These are phyloP conservation scores for Coemansia sp. DNA, from an alignment of 192 early-diverging fungal species.

Conservation along the genomic window DNA sequence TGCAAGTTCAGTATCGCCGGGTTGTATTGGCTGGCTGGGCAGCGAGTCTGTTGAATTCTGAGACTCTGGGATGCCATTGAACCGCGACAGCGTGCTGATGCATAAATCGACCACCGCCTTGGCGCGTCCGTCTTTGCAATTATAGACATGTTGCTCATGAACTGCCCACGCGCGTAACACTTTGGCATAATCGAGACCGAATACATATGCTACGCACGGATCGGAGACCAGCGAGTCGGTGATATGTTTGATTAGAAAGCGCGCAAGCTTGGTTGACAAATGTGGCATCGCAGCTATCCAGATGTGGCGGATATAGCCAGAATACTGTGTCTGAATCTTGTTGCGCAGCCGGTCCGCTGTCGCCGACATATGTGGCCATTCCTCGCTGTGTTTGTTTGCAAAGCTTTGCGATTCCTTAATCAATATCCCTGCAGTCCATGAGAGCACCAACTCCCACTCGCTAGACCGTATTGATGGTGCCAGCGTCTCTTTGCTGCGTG, in stretches of 20 bases:
- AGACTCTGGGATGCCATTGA: conserved; percentile 23
- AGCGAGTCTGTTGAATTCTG: conserved; percentile 29
- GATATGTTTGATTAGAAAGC: conserved; percentile 37
- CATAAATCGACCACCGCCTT: conserved; percentile 32
- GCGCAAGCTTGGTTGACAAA: conserved; percentile 37
- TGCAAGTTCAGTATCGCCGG: conserved; percentile 37
- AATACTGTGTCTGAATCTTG: conserved; percentile 49
- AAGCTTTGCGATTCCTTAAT: conserved; percentile 41
- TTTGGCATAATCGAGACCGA: conserved; percentile 45
- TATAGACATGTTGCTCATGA: conserved; percentile 38
- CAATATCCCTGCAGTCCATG: conserved; percentile 47
- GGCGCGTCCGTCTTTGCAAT: conserved; percentile 29
- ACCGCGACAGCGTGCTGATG: conserved; percentile 20
- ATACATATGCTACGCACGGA: conserved; percentile 33
- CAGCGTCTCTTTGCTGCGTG: conserved; percentile 8
- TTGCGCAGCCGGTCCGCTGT: conserved; percentile 22
- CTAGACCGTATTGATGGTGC: conserved; percentile 18
- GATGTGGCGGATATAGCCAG: conserved; percentile 39
- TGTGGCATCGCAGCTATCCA: conserved; percentile 45
- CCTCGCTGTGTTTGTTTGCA: conserved; percentile 36
- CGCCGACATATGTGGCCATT: conserved; percentile 29
- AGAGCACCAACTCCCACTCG: conserved; percentile 36
- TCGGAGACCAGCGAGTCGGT: conserved; percentile 26
- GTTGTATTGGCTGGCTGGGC: conserved; percentile 9
- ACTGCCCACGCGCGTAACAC: conserved; percentile 41